Percentiles rank a stretch among this genome's conserved stretches.
Conservation (phyloP, 768 basidiomycete species). For the Lactifluus volemus region DNA sequence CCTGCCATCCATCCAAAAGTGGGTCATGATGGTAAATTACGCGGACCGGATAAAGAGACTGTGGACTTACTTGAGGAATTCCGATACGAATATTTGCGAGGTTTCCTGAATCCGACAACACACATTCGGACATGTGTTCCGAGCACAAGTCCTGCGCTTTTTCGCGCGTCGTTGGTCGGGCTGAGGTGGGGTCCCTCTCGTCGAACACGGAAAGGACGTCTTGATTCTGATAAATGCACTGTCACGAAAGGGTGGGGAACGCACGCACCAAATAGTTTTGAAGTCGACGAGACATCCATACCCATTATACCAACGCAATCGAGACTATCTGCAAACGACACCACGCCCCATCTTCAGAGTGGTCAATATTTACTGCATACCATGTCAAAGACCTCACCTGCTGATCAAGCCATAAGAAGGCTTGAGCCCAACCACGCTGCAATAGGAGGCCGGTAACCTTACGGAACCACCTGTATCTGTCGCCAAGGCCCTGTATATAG, state of each 20-base stretch:
- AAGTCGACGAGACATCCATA: constrained; percentile 38
- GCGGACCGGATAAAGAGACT: background rate
- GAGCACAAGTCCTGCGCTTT: constrained; percentile 26
- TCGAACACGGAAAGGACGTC: constrained; percentile 42
- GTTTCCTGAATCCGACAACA: background rate
- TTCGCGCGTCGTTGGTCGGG: constrained; percentile 32
- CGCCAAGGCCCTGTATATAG: constrained; percentile 59
- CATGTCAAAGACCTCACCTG: constrained; percentile 38
- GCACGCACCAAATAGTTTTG: constrained; percentile 63
- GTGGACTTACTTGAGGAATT: constrained; percentile 52
- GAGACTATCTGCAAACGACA: constrained; percentile 90
- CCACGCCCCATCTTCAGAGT: constrained; percentile 68
- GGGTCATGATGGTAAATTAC: background rate
- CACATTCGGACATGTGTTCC: constrained; percentile 2
- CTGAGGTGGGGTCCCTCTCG: constrained; percentile 65
- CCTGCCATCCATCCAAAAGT: constrained; percentile 29
- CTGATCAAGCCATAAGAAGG: constrained; percentile 92
- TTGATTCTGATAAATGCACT: constrained; percentile 14
- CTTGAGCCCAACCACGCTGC: constrained; percentile 86
- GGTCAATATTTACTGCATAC: constrained; percentile 1
- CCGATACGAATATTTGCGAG: constrained; percentile 60
- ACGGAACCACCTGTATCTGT: constrained; percentile 97
- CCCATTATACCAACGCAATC: constrained; percentile 89
- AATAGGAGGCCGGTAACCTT: constrained; percentile 89
- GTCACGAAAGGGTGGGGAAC: constrained; percentile 20